Evolutionary conservation across 78 protist species (phyloP).

Genomic region (Pigoraptor vietnamica): DNA sequence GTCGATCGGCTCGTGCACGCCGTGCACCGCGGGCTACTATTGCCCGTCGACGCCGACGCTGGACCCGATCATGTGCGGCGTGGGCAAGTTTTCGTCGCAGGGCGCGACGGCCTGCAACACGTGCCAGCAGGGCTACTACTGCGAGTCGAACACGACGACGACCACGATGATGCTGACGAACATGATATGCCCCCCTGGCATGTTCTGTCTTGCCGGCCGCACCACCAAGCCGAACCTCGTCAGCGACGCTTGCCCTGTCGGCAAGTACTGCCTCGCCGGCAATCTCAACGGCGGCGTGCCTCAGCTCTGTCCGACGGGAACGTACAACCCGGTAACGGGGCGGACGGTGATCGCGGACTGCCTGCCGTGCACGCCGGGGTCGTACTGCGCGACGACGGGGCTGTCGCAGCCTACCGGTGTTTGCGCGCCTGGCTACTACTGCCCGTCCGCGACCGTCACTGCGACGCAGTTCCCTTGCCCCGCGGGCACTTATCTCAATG

Average conservation of each 20-base stretch:
- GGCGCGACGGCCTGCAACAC: neutral
- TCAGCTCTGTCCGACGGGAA: slow-evolving; percentile 15
- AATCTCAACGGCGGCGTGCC: neutral
- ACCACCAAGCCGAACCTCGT: neutral
- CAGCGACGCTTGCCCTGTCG: neutral
- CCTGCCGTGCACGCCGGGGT: slow-evolving; percentile 20
- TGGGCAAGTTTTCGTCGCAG: neutral
- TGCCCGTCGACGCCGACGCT: neutral
- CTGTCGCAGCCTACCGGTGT: neutral
- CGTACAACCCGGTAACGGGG: neutral
- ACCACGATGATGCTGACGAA: neutral
- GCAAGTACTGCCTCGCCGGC: neutral
- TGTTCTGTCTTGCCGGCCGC: neutral
- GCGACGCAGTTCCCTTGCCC: slow-evolving; percentile 6
- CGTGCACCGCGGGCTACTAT: slow-evolving; percentile 32
- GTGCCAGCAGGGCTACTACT: slow-evolving; percentile 47
- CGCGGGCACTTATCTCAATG: neutral
- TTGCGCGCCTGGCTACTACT: slow-evolving; percentile 24
- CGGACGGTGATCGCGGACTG: neutral
- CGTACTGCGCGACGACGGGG: slow-evolving; percentile 6
- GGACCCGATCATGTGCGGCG: neutral
- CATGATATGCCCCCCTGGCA: neutral
- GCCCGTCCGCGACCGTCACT: slow-evolving; percentile 17
- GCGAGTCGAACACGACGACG: slow-evolving; percentile 8
- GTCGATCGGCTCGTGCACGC: neutral